These are phyloP conservation scores for Crithidia thermophila DNA, from an alignment of 208 protist species.

Conservation along the genomic window DNA sequence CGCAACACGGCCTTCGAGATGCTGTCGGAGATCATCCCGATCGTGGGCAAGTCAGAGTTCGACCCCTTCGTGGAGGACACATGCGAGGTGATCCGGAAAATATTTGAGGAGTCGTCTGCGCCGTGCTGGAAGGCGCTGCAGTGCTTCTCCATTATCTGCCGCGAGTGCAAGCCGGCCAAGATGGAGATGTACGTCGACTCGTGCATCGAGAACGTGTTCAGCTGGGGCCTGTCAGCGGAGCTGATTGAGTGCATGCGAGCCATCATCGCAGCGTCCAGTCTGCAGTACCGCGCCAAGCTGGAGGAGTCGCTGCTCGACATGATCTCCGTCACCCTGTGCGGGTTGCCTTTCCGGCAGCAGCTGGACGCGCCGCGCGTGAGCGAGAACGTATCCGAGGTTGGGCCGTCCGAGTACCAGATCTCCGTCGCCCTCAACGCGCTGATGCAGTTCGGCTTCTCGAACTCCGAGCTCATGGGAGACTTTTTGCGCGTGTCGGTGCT, in stretches of 20 bases:
- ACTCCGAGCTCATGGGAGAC: constrained; percentile 89
- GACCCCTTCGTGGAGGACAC: constrained; percentile 67
- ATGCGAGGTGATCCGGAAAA: constrained; percentile 47
- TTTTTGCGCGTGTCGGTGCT: constrained; percentile 89
- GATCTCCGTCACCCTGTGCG: constrained; percentile 90
- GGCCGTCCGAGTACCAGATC: constrained; percentile 70
- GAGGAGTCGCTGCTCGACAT: constrained; percentile 86
- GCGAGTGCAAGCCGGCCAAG: constrained; percentile 50
- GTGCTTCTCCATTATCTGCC: constrained; percentile 72
- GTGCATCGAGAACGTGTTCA: constrained; percentile 80
- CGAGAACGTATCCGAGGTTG: constrained; percentile 23
- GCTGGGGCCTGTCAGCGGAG: constrained; percentile 82
- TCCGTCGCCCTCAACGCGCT: constrained; percentile 83
- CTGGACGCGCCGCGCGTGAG: constrained; percentile 23
- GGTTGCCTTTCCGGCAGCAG: constrained; percentile 83
- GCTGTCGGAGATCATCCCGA: constrained; percentile 77
- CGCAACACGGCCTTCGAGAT: constrained; percentile 71
- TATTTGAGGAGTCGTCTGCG: constrained; percentile 53
- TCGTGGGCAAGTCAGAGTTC: constrained; percentile 65
- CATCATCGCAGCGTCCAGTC: constrained; percentile 69
- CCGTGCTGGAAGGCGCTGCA: constrained; percentile 85
- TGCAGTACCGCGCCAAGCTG: constrained; percentile 64
- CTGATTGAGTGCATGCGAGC: constrained; percentile 84
- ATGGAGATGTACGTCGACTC: constrained; percentile 78
- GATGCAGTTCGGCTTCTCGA: constrained; percentile 88